Evolutionary conservation across 2,329 filamentous ascomycete genomes (phyloP).

Genomic region (Xylaria sp.): DNA sequence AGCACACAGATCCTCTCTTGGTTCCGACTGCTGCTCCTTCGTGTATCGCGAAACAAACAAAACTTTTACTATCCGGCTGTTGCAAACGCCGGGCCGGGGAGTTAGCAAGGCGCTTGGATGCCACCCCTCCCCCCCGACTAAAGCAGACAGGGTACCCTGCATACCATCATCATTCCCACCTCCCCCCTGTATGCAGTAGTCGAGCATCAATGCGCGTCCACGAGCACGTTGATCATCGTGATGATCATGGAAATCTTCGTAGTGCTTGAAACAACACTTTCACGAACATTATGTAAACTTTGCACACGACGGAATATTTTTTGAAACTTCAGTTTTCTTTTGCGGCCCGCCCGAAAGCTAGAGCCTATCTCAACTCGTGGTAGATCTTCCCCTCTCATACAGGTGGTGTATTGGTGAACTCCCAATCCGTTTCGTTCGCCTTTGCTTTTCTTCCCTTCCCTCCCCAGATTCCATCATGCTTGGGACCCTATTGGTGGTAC

Average conservation of each 20-base stretch:
- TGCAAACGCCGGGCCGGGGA: not conserved
- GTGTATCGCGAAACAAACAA: not conserved
- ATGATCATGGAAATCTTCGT: not conserved
- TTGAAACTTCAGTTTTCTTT: not conserved
- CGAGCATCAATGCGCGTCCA: not conserved
- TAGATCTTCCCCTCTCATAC: not conserved
- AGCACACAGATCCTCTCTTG: not conserved
- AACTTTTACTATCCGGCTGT: not conserved
- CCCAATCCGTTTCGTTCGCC: not conserved
- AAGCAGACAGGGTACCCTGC: not conserved
- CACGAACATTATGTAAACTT: not conserved
- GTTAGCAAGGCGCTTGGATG: no score
- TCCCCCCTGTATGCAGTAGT: not conserved
- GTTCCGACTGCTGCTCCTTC: not conserved
- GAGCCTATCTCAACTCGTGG: not conserved
- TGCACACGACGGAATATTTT: no score
- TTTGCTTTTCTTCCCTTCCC: not conserved
- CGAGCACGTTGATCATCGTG: not conserved
- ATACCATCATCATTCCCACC: not conserved
- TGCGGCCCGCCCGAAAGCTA: not conserved
- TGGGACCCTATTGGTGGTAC: not conserved
- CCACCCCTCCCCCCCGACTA: no score
- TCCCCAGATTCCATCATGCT: not conserved
- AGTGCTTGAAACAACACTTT: not conserved
- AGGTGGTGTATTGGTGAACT: not conserved